Base-by-base conservation (phyloP, 805 yeast species). In the Kregervanrija fluxuum region DNA sequence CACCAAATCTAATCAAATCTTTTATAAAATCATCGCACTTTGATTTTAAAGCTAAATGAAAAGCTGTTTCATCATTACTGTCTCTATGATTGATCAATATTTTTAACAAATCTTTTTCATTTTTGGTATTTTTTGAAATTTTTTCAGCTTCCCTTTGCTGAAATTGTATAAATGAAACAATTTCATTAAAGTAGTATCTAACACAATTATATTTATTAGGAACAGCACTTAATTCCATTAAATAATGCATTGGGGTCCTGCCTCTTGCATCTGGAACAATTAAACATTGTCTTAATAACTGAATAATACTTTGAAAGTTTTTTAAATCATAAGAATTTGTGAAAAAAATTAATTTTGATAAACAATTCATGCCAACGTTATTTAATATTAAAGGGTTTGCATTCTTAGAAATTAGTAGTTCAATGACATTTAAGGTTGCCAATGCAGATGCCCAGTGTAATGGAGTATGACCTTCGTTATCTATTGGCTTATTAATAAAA, bases 361-460 rank as follows among this genome's bases (percentile, higher is more conserved):
- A 65, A 40, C 87, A 77, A 57, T 82, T 85, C 61, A 83, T 71
- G 0, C 93, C 93, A 38, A 71, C 66, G 44, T 69, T 65, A 47
- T 77, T 79, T 41, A 72, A 65, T 11, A 67, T 61, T 22, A 75
- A 50, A 3, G 84, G 82, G 54, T 80, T 79, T 2, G 87, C 85
- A 22, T 82, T 79, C 47, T 79, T 71, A 5, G 67, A 61, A 15
- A 83, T 53, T 30, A 85, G 57, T 30, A 79, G 66, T 50, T 79
- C 79, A 13, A 82, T 72, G 48, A 84, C 68, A 6, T 73, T 70
- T n/a, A 74, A 57, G 47, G 80, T 76, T 1, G 86, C 91, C 79
- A 85, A 75, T 0, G 93, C 82, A 30, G 87, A 74, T 0, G 95
- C 93, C 95, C 95, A 85, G 60, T 85, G 95, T 43, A 85, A 68